Evolutionary conservation across 192 early-diverging fungal genomes (phyloP).

Genomic region (Backusella luteola): DNA sequence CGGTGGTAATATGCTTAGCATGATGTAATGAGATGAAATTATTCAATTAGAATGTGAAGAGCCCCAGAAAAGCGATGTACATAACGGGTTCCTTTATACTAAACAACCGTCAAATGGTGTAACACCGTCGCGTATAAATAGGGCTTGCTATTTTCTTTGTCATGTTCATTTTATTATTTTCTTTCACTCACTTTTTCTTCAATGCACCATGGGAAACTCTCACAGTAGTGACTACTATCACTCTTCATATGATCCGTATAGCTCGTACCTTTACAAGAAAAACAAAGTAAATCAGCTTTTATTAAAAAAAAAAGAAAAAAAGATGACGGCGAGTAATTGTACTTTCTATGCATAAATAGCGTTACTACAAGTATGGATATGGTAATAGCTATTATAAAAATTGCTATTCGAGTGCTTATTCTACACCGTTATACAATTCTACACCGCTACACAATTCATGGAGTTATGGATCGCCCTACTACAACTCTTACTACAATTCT

Average conservation of each 20-base stretch:
- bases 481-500: neutral
- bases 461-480: neutral
- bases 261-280: neutral
- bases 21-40: neutral
- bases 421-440: neutral
- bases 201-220: slow-evolving; percentile 1
- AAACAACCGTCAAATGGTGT: neutral
- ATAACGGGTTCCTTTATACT: neutral
- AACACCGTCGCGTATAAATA: neutral
- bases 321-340: neutral
- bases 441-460: neutral
- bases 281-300: neutral
- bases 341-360: neutral
- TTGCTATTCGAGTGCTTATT: neutral
- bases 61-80: too few species aligned
- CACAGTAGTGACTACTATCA: neutral
- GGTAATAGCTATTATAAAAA: neutral
- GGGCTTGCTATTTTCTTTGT: neutral
- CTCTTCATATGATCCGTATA: neutral
- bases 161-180: neutral
- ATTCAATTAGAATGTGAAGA: neutral
- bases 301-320: neutral
- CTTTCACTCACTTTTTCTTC: neutral
- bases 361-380: neutral
- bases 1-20: neutral